Base-by-base conservation (phyloP, 2,329 filamentous ascomycete genomes). In the Sphaerulina populicola region DNA sequence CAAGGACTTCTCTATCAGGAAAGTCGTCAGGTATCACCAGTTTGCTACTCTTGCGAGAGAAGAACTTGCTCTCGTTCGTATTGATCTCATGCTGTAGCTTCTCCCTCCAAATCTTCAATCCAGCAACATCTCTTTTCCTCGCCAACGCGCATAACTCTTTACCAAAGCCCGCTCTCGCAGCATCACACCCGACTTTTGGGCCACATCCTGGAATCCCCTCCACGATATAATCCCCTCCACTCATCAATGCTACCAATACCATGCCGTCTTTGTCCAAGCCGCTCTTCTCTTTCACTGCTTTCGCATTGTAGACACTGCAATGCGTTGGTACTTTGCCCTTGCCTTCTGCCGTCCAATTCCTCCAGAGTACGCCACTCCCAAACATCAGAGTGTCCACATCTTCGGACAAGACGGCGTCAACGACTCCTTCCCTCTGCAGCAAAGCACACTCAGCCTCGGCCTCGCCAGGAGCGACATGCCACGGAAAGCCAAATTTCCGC, bases 371-470 rank as follows among this genome's bases (percentile, higher is more conserved):
- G 1, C 52, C 53, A 41, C 48, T 53, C 14, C 58, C 58, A 54
- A 60, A 60, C 58, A 60, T 60, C 23, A 60, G 46, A 1, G 58
- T 93, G 66, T 98, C 93, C 39, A 96, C 89, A 73, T 98, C 93
- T 67, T 98, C 90, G 67, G 88, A 96, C 61, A 98, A 75, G 1
- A 97, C 93, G 0, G 88, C 91, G 68, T 98, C 93, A 1, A 95
- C 90, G 7, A 95, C 74, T 0, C 88, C 89, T 41, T 83, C 78
- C 53, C 78, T 77, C 64, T 98, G 90, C 2, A 98, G 70, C 12
- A 93, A 71, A 0, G 93, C 93, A 59, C 93, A 98, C 70, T 98
- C 93, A 1, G 93, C 93, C 67, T 98, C 93, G 2, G 91, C 93
- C 66, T 98, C 93, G 8, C 93, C 93, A 0, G 91, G 93, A 5